Evolutionary conservation across 805 yeast genomes (phyloP), one percentile per base, ranked within the genome.

Genomic region (Peterozyma xylosa): DNA sequence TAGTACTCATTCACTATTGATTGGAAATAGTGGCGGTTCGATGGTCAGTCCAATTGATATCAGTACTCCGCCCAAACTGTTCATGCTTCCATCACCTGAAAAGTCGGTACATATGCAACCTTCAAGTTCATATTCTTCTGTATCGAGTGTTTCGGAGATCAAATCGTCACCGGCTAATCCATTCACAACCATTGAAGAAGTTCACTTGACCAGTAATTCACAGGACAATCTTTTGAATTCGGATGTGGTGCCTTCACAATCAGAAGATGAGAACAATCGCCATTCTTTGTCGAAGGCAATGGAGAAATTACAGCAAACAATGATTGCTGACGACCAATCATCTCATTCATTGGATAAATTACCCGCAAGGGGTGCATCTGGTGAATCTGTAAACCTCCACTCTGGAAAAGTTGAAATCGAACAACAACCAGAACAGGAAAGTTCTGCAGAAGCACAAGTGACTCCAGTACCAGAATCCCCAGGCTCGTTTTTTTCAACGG

Each of bases 101-200:
- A 45, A 21, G 30, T 43, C n/a, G 32, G 45, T 16, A 47, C 56
- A 37, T 56, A 58, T 11, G 18, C n/a, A 35, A 1, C 33, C 54
- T 5, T 56, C 63, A 1, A 45, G 50, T 6, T 58, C 62, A 11
- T 49, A 58, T 6, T 42, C 37, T 5, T 49, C 55, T 11, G 35
- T 42, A 2, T 7, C 49, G 54, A 5, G 29, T 46, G n/a, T 44
- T 48, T 13, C 34, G 6, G 16, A 33, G 11, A 35, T 58, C 29
- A 71, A 71, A 48, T 62, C 76, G 3, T 54, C 67, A 1, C 80
- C 80, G 0, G 79, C 78, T 1, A 60, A 67, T 48, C 80, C 81
- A 0, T 68, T 63, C 38, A 76, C 79, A 0, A 76, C 80, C 0
- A 67, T 55, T 40, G 66, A 72, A 30, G 79, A 76, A 50, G 80